phyloP scores from a whole-genome alignment of 2,329 filamentous ascomycete species.

The Aureobasidium sp. region DNA sequence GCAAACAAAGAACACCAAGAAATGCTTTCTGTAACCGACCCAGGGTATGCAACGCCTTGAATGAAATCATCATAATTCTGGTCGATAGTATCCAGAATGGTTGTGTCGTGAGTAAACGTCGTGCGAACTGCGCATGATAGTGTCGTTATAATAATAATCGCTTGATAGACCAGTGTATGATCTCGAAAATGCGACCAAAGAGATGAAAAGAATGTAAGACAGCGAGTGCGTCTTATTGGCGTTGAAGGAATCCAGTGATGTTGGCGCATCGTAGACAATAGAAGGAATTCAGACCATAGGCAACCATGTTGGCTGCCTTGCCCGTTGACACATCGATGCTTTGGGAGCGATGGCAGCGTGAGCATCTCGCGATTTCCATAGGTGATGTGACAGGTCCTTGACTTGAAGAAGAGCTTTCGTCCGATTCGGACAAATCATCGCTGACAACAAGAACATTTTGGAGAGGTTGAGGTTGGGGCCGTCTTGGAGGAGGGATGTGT shows the following conservation, averaged over 20 bases:
- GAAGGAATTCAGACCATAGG: constrained; percentile 31
- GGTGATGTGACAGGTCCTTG: neutral
- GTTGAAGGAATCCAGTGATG: constrained; percentile 27
- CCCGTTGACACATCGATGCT: constrained; percentile 28
- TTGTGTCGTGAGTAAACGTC: neutral
- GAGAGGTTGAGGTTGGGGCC: constrained; percentile 27
- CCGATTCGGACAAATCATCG: constrained; percentile 18
- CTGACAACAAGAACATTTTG: constrained; percentile 29
- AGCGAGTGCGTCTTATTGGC: constrained; percentile 18
- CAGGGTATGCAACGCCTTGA: neutral
- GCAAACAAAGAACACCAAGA: constrained; percentile 1
- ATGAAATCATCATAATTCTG: neutral
- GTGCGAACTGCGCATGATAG: constrained; percentile 3
- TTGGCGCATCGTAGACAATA: constrained; percentile 32
- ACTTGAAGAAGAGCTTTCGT: neutral
- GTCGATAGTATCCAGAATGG: neutral
- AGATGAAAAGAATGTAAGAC: neutral
- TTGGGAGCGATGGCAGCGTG: constrained; percentile 29
- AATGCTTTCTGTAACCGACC: neutral
- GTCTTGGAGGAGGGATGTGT: constrained; percentile 19
- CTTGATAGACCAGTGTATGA: neutral
- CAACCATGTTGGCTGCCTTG: constrained; percentile 30
- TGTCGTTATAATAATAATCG: constrained; percentile 5
- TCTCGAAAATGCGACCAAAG: neutral
- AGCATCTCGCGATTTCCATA: constrained; percentile 27